Base-by-base conservation (phyloP, 176 grass and related monocot genomes). In the Ampelocalamus luodianensis region DNA sequence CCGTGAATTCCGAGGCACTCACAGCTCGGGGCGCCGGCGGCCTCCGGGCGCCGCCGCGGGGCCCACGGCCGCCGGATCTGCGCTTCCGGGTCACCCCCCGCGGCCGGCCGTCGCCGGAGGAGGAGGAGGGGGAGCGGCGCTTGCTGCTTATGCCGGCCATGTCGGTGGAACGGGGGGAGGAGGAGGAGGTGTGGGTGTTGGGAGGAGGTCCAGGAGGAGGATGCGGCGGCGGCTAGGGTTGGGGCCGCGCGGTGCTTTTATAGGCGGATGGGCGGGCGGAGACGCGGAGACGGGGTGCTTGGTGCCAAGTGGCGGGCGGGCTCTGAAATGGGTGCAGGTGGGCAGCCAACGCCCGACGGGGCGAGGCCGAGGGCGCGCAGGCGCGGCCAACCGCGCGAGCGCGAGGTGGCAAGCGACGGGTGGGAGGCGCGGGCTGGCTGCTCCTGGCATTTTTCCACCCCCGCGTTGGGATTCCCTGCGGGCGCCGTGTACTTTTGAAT, bases 1-100 rank as follows among this genome's bases (percentile, higher is more conserved):
- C 43, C 62, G 83, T 92, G 90, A 89, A 86, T 89, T 89, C 83
- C 83, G 86, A 92, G 86, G 82, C 85, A 88, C 90, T 92, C 86
- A 92, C 82, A 54, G 65, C 72, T 82, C 65, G 85, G 36, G 71
- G 67, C 72, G 82, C 81, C 76, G 81, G 34, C 4, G 34, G 74
- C 66, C 79, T 83, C 53, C 67, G 61, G 79, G 75, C n/a, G 79
- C 56, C 74, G 48, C 26, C 38, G 34, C 79, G 87, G 23, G 87
- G 18, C 56, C 56, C 24, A 23, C 83, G 83, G 20, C 73, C 68
- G 11, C 5, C 74, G 14, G 90, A 87, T 83, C 90, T 82, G 42
- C 83, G 87, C 83, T 92, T 92, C 60, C 83, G 36, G 43, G 86
- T 83, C 32, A 82, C 27, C 23, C 43, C 36, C 32, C 36, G 48